phyloP scores from a whole-genome alignment of 768 basidiomycete genomes.

The Xerocomellus dryophilus region DNA sequence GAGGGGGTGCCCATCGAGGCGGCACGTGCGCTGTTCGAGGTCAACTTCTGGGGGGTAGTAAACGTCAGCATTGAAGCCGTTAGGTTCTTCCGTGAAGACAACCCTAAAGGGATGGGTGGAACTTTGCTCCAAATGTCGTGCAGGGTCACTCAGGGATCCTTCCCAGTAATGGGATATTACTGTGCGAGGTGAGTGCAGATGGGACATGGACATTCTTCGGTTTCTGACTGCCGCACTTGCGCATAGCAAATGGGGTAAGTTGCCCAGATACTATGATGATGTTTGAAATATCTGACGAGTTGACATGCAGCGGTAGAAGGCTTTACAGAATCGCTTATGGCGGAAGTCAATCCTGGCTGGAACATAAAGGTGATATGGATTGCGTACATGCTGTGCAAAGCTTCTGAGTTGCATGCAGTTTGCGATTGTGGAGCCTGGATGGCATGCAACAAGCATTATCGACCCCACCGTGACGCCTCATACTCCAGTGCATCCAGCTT shows the following conservation, averaged over 20 bases:
- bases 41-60: background rate
- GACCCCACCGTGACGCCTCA: background rate
- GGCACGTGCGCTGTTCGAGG: background rate
- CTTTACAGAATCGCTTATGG: background rate
- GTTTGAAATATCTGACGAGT: no score
- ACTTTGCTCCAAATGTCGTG: no score
- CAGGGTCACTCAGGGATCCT: no score
- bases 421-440: background rate
- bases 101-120: no score
- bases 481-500: background rate
- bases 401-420: background rate
- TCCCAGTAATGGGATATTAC: no score
- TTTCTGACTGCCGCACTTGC: background rate
- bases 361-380: background rate
- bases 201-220: no score
- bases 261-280: background rate
- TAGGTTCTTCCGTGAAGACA: no score
- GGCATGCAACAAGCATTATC: background rate
- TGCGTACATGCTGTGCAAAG: no score
- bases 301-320: background rate
- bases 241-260: background rate
- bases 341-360: background rate
- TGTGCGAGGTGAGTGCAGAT: no score
- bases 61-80: no score
- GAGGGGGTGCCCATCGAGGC: background rate